A percentile compares a stretch with the other conserved stretches of the same genome.
phyloP scores from a whole-genome alignment of 306 rosid species.

The Cucumis sativus region DNA sequence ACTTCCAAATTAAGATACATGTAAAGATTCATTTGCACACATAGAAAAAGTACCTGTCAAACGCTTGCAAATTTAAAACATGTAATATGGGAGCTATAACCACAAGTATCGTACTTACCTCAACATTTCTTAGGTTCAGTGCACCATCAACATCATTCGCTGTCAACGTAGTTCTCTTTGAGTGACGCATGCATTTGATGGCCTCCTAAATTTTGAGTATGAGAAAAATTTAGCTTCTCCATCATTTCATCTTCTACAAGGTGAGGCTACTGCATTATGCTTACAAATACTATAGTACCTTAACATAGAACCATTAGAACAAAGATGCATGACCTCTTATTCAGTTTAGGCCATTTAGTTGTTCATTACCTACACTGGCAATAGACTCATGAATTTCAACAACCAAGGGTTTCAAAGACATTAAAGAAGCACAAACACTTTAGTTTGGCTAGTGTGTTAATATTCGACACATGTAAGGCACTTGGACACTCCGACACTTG shows the following conservation, averaged over 20 bases:
- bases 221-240: not conserved
- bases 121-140: constrained; percentile 68
- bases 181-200: constrained; percentile 92
- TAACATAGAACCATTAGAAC: not conserved
- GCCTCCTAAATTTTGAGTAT: constrained; percentile 53
- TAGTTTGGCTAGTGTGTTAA: too few species aligned
- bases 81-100: not conserved
- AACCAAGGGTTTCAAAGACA: not conserved
- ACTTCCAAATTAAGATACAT: not conserved
- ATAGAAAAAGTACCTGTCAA: not conserved
- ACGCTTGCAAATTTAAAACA: not conserved
- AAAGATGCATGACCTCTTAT: not conserved
- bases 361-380: not conserved
- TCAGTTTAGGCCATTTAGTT: not conserved
- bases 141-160: constrained; percentile 81
- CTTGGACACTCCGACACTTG: too few species aligned
- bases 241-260: not conserved
- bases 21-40: not conserved
- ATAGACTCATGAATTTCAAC: not conserved
- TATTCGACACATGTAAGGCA: too few species aligned
- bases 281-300: not conserved
- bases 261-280: too few species aligned
- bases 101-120: constrained; percentile 29
- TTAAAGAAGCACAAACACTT: too few species aligned
- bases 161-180: constrained; percentile 58